Conservation (phyloP, 2,329 filamentous ascomycete genomes). For the Aspergillus novofumigatus region DNA sequence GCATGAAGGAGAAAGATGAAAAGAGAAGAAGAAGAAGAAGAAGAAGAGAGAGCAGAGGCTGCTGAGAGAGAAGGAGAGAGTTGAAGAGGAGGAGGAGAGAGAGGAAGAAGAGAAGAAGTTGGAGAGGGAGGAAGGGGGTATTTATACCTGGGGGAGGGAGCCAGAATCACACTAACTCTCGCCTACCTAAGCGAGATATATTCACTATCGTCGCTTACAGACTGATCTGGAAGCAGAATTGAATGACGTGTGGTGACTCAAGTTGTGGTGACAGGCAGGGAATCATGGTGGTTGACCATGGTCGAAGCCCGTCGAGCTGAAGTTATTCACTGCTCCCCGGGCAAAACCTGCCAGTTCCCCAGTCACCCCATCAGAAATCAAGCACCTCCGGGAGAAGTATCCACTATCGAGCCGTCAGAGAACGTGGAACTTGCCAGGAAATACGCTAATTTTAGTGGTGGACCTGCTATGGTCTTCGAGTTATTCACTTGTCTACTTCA, state of each 20-base stretch:
- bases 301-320: neutral
- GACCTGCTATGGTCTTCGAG: neutral
- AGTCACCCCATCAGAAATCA: neutral
- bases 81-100: neutral
- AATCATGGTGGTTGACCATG: neutral
- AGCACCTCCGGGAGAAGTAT: neutral
- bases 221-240: neutral
- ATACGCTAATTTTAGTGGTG: neutral
- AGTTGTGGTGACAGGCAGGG: neutral
- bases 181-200: neutral
- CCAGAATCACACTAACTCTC: neutral
- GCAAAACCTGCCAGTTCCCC: neutral
- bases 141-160: neutral
- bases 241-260: neutral
- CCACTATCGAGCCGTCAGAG: neutral
- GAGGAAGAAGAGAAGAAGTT: neutral
- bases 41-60: neutral
- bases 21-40: neutral
- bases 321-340: neutral
- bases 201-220: neutral
- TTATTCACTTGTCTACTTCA: neutral
- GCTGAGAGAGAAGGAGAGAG: neutral
- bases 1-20: neutral
- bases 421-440: neutral
- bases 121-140: neutral